Conservation (phyloP, 352 stramenopile genomes). For the Phytophthora podocarpi region DNA sequence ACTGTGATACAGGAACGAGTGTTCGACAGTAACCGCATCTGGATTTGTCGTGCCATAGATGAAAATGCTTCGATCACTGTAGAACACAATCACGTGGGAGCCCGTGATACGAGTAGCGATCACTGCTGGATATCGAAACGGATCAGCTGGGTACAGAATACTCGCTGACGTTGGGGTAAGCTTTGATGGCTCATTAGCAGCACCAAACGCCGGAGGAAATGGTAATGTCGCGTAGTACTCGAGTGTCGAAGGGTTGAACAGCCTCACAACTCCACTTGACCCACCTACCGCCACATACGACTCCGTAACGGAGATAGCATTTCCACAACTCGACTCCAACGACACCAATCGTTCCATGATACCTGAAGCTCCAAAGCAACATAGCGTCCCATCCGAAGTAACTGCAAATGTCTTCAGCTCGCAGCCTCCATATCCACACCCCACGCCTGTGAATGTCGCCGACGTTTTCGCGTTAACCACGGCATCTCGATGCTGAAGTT, state of each 20-base stretch:
- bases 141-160: slow-evolving; percentile 52
- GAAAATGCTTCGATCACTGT: slow-evolving; percentile 83
- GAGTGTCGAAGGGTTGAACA: slow-evolving; percentile 77
- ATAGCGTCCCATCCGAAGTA: slow-evolving; percentile 74
- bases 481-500: slow-evolving; percentile 65
- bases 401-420: slow-evolving; percentile 78
- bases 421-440: slow-evolving; percentile 54
- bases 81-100: slow-evolving; percentile 67
- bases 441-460: slow-evolving; percentile 73
- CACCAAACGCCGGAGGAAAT: slow-evolving; percentile 74
- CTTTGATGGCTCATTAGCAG: slow-evolving; percentile 30
- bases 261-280: slow-evolving; percentile 62
- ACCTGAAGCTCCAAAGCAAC: slow-evolving; percentile 73
- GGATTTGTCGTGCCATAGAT: slow-evolving; percentile 70
- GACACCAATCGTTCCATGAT: slow-evolving; percentile 83
- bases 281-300: slow-evolving; percentile 74
- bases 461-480: slow-evolving; percentile 66
- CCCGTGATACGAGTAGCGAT: slow-evolving; percentile 68
- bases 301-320: slow-evolving; percentile 77
- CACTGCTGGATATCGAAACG: slow-evolving; percentile 60
- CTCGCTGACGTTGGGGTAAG: slow-evolving; percentile 9
- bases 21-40: slow-evolving; percentile 54
- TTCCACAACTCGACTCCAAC: slow-evolving; percentile 60
- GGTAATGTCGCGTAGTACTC: slow-evolving; percentile 78
- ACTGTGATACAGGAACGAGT: slow-evolving; percentile 86